A percentile compares a stretch with the other conserved stretches of the same genome.
Conservation (phyloP, 2,329 filamentous ascomycete species). For the Aspergillus latus region DNA sequence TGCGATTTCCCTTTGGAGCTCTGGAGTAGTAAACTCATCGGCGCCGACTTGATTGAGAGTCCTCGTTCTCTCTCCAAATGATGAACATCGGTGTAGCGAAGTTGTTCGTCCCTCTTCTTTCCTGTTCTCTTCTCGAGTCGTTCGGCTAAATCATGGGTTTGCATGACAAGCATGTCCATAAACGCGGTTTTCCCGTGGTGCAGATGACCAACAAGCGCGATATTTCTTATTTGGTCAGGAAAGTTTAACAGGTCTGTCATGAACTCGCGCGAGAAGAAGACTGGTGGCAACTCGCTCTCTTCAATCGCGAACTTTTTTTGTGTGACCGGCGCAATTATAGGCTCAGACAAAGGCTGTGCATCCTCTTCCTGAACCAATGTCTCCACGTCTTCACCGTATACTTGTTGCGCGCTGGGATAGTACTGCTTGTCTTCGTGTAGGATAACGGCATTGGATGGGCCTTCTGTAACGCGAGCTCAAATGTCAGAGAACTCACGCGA, state of each 20-base stretch:
- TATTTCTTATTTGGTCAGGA: constrained; percentile 88
- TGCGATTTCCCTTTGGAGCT: constrained; percentile 92
- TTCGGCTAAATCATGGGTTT: constrained; percentile 85
- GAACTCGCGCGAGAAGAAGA: constrained; percentile 84
- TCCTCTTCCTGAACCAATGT: constrained; percentile 96
- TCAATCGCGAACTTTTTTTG: constrained; percentile 96
- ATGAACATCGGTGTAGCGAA: constrained; percentile 93
- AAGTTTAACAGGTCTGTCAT: constrained; percentile 97
- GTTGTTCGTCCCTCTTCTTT: constrained; percentile 79
- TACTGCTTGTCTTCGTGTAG: constrained; percentile 99
- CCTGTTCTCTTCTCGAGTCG: constrained; percentile 78
- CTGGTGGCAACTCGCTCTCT: constrained; percentile 83
- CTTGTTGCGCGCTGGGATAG: constrained; percentile 95
- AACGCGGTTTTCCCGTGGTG: constrained; percentile 98
- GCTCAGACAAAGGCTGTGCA: constrained; percentile 85
- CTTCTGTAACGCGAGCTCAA: constrained; percentile 59
- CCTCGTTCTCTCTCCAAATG: constrained; percentile 85
- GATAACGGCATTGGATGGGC: constrained; percentile 93
- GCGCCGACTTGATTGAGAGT: constrained; percentile 85
- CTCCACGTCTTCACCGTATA: constrained; percentile 93
- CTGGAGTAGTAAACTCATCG: constrained; percentile 90
- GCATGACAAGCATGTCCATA: constrained; percentile 95
- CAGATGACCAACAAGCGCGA: constrained; percentile 86
- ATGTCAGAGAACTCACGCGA: background rate
- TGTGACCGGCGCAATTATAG: constrained; percentile 89